Percentiles rank a stretch among this genome's conserved stretches.
Evolutionary conservation across 2,329 filamentous ascomycete species (phyloP).

Genomic region (Simplicillium sp.): DNA sequence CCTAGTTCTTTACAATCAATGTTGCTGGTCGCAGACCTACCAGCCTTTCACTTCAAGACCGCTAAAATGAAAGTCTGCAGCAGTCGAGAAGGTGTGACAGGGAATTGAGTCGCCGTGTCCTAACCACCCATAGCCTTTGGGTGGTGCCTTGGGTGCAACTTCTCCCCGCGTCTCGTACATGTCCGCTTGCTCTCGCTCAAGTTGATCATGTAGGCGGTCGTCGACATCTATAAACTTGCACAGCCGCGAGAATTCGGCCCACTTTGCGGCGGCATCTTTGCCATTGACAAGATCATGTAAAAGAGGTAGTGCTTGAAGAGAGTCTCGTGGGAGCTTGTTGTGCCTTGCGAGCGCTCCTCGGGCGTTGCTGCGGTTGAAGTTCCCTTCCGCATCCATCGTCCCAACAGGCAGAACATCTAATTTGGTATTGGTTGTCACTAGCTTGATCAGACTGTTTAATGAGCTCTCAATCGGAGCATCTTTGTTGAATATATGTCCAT

Average conservation of each 20-base stretch:
- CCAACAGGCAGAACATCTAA: neutral
- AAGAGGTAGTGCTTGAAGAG: conserved; percentile 17
- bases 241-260: conserved; percentile 2
- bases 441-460: neutral
- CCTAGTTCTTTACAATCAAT: no score
- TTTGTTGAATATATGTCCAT: conserved; percentile 14
- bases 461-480: conserved; percentile 17
- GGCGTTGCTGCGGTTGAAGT: neutral
- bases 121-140: no score
- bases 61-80: no score
- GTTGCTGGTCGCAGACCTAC: no score
- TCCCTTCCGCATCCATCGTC: neutral
- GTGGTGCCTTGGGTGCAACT: no score
- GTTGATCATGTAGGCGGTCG: neutral
- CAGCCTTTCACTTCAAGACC: no score
- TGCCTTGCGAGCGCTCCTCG: neutral
- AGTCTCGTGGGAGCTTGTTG: conserved; percentile 17
- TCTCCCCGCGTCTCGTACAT: neutral
- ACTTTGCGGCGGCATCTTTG: neutral
- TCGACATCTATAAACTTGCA: conserved; percentile 13
- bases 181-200: conserved; percentile 1
- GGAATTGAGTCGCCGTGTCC: no score
- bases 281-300: conserved; percentile 11
- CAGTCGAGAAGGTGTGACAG: no score
- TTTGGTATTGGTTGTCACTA: neutral